Evolutionary conservation across 2,329 filamentous ascomycete genomes (phyloP), one percentile per base, ranked within the genome.

Genomic region (Exophiala spinifera): DNA sequence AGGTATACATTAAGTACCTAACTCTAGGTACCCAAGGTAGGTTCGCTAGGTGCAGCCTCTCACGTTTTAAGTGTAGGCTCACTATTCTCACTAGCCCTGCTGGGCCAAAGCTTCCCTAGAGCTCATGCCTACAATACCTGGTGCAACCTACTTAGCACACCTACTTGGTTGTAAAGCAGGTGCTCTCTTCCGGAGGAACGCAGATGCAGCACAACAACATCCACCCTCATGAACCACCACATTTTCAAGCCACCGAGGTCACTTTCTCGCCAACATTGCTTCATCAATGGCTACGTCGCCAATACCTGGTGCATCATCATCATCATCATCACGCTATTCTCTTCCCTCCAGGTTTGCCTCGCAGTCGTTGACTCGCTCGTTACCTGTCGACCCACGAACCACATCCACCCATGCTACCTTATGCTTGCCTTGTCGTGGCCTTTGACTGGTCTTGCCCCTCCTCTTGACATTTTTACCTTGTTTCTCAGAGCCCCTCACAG

Each of bases 401-500:
- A 43, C 21, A 23, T 23, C 42, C 42, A 21, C 42, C 10, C 28
- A 44, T 44, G 42, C 42, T 44, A 28, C 42, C 42, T 21, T 44
- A 44, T 23, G 21, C 21, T 44, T 44, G 42, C 42, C 34, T 28
- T 17, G 17, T 17, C 48, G 7, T 46, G 42, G 20, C 42, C 20
- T 23, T 25, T 25, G 10, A 54, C 40, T 48, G 51, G 51, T 40
- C 49, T 25, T 34, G 33, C 51, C 51, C 51, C 51, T 54, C 51
- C 15, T 37, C 42, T 31, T 31, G 51, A 45, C 14, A 46, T 28
- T 23, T 45, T 49, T 37, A 40, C 25, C 23, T 39, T 49, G 25
- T 49, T n/a, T 36, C 49, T 45, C 6, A 19, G 45, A 50, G 52
- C 56, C 56, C 52, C 53, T 53, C 54, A 53, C 45, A 20, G 21